Base-by-base conservation (phyloP, 1,284 basidiomycete species). In the Irpex sp. region DNA sequence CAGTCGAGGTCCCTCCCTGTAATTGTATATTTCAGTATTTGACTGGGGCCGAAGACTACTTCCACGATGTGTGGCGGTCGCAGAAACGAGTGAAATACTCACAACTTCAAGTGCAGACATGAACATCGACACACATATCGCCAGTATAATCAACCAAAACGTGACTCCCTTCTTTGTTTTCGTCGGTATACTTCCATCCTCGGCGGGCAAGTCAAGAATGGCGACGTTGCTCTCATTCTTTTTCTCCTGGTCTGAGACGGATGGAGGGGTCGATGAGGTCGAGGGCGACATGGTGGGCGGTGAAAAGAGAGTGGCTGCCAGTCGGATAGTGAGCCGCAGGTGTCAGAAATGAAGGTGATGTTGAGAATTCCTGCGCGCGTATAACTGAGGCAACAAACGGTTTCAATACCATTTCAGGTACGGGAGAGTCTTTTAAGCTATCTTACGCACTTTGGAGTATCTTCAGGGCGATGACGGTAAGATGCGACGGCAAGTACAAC, bases 21-120 rank as follows among this genome's bases (percentile, higher is more conserved):
- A 49, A 75, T 75, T n/a, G 18, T 49, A 11, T 6, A 18, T 49
- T 49, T 49, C 11, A 49, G 18, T 49, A 68, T 38, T 6, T 54
- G 11, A 22, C 24, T 44, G 45, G 49, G 13, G 15, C 13, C 11
- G 18, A 67, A 11, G 18, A 45, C 27, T 27, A 27, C 22, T 62
- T 18, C 43, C 15, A 15, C 24, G 22, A 5, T 32, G 45, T 49
- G 45, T 24, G 58, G 44, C 20, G 64, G 3, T 13, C n/a, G n/a
- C 15, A 15, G 64, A 56, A 54, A 64, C 4, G 27, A 27, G 27
- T 27, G 27, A 27, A 49, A 49, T 18, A 73, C 75, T 63, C 70
- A 80, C 80, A 18, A 82, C 72, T 70, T 85, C 84, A 10, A 85
- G 73, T 20, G 83, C 82, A 20, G 78, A 78, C n/a, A 84, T 69